Percentiles rank a stretch among this genome's conserved stretches.
Conservation (phyloP, 129 eudicot genomes). For the Glebionis coronaria region DNA sequence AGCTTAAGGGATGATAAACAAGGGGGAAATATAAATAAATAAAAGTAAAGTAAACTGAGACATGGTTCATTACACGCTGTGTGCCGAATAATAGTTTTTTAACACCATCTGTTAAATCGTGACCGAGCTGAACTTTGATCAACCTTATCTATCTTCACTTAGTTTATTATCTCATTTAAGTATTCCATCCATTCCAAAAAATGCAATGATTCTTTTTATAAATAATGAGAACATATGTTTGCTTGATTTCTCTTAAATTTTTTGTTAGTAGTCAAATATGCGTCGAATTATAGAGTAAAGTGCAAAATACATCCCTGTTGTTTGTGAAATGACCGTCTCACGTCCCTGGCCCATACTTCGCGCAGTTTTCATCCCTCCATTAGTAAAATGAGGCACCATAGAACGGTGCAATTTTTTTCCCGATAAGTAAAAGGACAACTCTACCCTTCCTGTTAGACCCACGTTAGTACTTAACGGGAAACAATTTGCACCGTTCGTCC, state of each 20-base stretch:
- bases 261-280: neutral
- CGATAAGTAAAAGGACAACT: no score
- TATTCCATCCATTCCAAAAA: neutral
- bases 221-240: neutral
- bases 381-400: no score
- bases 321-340: no score
- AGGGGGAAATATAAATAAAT: neutral
- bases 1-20: conserved; percentile 1
- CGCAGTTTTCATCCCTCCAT: no score
- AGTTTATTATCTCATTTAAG: neutral
- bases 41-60: neutral
- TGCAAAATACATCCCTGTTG: no score
- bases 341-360: no score
- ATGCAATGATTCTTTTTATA: neutral
- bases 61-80: neutral
- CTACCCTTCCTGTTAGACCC: no score
- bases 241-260: conserved; percentile 1
- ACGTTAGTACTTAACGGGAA: no score
- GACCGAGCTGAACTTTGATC: neutral
- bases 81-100: neutral
- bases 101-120: neutral
- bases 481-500: no score
- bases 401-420: no score
- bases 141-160: neutral
- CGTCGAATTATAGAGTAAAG: no score